Conservation (phyloP, 1,284 basidiomycete species). For the Phellinidium pouzarii region DNA sequence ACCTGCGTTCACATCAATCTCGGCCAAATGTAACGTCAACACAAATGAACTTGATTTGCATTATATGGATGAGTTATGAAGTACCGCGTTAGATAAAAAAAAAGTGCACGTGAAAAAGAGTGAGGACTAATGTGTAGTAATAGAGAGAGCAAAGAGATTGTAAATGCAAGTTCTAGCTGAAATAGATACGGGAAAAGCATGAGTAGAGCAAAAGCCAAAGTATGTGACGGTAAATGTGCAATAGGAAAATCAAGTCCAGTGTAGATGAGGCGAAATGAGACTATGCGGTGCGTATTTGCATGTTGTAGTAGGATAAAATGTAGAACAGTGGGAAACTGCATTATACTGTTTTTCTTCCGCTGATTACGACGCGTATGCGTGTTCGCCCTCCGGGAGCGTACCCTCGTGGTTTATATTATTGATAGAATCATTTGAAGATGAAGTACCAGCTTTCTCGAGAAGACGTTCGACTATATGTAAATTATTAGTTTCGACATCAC, state of each 20-base stretch:
- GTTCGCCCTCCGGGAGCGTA: conserved; percentile 5
- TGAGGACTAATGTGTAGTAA: conserved; percentile 17
- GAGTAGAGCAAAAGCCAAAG: conserved; percentile 5
- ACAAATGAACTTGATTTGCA: conserved; percentile 14
- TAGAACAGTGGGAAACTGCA: conserved; percentile 2
- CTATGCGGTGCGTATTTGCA: conserved; percentile 15
- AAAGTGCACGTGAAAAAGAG: conserved; percentile 15
- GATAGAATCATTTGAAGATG: conserved; percentile 3
- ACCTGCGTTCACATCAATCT: too few relatives aligned
- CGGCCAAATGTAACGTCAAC: not conserved
- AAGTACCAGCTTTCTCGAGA: conserved; percentile 34
- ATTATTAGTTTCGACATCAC: not conserved
- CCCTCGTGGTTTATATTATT: conserved; percentile 7
- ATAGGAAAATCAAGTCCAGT: conserved; percentile 15
- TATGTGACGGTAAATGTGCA: conserved; percentile 8
- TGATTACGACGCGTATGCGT: conserved; percentile 8
- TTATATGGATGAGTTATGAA: conserved; percentile 29
- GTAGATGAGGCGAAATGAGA: conserved; percentile 6
- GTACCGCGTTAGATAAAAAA: conserved; percentile 29
- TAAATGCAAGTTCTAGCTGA: conserved; percentile 11
- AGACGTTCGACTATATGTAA: conserved; percentile 55
- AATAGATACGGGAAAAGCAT: conserved; percentile 17
- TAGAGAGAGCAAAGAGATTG: conserved; percentile 2
- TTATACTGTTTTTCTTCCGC: conserved; percentile 5
- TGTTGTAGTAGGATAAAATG: conserved; percentile 6